Conservation (phyloP, 371 early-diverging fungal genomes). For the Saksenaea oblongispora region DNA sequence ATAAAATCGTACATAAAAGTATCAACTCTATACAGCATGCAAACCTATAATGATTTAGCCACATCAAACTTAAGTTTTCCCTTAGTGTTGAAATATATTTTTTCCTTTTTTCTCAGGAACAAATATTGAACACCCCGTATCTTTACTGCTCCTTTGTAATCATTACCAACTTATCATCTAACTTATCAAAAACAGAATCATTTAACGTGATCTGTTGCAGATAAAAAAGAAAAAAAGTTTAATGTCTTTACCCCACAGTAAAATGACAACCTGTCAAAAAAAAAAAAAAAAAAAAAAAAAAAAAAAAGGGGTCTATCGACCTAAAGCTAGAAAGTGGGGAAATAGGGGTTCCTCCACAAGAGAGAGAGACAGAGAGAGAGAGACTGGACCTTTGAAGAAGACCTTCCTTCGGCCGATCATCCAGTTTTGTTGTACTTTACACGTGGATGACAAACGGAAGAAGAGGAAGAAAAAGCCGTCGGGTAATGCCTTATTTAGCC, state of each 20-base stretch:
- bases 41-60: neutral
- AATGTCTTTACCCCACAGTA: neutral
- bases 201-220: neutral
- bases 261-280: neutral
- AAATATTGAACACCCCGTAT: too few species aligned
- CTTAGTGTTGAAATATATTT: too few species aligned
- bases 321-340: neutral
- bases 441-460: neutral
- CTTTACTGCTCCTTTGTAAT: neutral
- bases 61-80: neutral
- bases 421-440: neutral
- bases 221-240: too few species aligned
- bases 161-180: neutral
- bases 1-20: slow-evolving; percentile 4
- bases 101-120: neutral
- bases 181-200: neutral
- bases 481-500: too few species aligned
- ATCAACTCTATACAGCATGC: neutral
- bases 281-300: too few species aligned
- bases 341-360: neutral
- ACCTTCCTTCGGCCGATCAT: neutral
- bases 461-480: too few species aligned
- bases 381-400: too few species aligned
- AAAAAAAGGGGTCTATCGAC: neutral
- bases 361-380: too few species aligned